Percentiles rank a stretch among this genome's conserved stretches.
These are phyloP conservation scores for Dendrobium chrysotoxum DNA, from an alignment of 106 monocot species.

Conservation along the genomic window DNA sequence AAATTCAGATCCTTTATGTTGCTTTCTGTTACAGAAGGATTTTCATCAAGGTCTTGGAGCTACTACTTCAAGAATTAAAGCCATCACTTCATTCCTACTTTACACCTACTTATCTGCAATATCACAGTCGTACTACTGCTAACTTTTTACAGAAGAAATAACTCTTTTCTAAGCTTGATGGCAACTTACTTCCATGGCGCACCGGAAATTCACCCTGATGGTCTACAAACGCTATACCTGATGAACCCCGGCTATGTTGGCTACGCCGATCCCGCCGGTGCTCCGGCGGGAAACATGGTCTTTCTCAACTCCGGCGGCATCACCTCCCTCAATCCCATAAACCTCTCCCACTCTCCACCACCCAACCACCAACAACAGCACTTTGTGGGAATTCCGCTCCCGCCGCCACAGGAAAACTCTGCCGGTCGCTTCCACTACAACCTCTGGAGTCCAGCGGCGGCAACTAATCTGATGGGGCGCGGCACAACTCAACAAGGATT, in stretches of 20 bases:
- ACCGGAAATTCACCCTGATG: slow-evolving; percentile 53
- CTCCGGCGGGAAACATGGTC: slow-evolving; percentile 46
- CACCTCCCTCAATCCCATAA: slow-evolving; percentile 22
- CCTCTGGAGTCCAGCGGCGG: slow-evolving; percentile 21
- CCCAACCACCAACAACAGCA: slow-evolving; percentile 22
- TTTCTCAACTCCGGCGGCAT: slow-evolving; percentile 39
- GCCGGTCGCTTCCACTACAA: slow-evolving; percentile 32
- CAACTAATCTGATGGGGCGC: slow-evolving; percentile 1
- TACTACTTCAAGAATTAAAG: too few species aligned
- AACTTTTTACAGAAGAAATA: not conserved
- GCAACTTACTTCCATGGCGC: slow-evolving; percentile 57
- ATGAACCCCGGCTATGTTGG: slow-evolving; percentile 64
- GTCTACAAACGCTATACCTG: slow-evolving; percentile 64
- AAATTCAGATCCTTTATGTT: not conserved
- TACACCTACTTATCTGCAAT: too few species aligned
- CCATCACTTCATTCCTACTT: too few species aligned
- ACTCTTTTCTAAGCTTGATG: slow-evolving; percentile 19
- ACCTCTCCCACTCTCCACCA: too few species aligned
- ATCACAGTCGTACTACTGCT: too few species aligned
- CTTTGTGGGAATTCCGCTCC: slow-evolving; percentile 56
- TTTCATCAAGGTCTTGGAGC: too few species aligned
- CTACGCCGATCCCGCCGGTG: slow-evolving; percentile 23
- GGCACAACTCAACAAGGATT: slow-evolving; percentile 28
- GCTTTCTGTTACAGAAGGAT: not conserved
- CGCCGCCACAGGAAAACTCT: slow-evolving; percentile 3